Conservation (phyloP, 495 filamentous ascomycete species). For the Chaetomium fimeti region DNA sequence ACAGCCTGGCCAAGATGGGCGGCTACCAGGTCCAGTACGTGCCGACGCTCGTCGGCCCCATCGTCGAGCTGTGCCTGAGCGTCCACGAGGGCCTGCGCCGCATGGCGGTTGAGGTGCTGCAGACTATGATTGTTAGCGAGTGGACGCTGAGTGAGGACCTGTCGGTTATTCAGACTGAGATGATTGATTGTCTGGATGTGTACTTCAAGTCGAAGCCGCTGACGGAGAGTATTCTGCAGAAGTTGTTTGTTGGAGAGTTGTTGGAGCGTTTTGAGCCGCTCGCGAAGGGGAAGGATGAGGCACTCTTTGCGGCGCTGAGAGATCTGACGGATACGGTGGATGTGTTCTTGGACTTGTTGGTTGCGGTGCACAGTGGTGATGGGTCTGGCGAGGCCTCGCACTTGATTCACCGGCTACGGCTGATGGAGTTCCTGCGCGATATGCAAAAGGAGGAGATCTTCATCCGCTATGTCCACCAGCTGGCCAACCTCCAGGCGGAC, state of each 20-base stretch:
- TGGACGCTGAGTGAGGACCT: slow-evolving; percentile 96
- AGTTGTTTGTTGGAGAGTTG: slow-evolving; percentile 86
- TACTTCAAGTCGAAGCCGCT: slow-evolving; percentile 86
- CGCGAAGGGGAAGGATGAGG: slow-evolving; percentile 63
- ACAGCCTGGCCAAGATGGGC: slow-evolving; percentile 79
- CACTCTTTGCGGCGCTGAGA: slow-evolving; percentile 71
- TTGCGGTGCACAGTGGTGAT: slow-evolving; percentile 85
- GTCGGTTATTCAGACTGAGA: slow-evolving; percentile 88
- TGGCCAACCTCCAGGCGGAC: slow-evolving; percentile 73
- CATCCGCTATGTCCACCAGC: slow-evolving; percentile 92
- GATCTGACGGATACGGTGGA: slow-evolving; percentile 79
- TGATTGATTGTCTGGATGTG: slow-evolving; percentile 92
- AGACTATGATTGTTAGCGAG: slow-evolving; percentile 97
- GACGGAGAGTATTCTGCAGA: slow-evolving; percentile 85
- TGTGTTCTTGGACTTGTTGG: slow-evolving; percentile 85
- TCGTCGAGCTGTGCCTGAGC: slow-evolving; percentile 91
- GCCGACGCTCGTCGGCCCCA: slow-evolving; percentile 82
- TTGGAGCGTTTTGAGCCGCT: slow-evolving; percentile 75
- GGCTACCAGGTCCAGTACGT: slow-evolving; percentile 99
- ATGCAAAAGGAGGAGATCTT: slow-evolving; percentile 98
- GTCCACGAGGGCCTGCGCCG: slow-evolving; percentile 88
- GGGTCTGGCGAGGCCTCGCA: slow-evolving; percentile 71
- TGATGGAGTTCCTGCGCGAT: slow-evolving; percentile 96
- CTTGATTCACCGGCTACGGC: slow-evolving; percentile 77
- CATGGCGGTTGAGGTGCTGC: slow-evolving; percentile 88